These are phyloP conservation scores for Anacardium occidentale DNA, from an alignment of 345 rosid genomes.

Conservation along the genomic window DNA sequence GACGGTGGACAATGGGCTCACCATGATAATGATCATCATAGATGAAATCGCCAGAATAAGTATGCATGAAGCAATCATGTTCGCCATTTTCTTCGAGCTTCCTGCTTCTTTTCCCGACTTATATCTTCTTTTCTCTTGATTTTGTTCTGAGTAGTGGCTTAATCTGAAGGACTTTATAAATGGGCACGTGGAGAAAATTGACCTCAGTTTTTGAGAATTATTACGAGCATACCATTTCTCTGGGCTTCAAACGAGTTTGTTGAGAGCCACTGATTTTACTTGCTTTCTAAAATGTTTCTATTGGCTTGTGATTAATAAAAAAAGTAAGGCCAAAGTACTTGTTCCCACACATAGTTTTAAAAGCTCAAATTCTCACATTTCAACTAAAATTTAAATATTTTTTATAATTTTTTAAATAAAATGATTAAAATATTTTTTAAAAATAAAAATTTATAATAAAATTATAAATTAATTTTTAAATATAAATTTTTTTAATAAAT, in stretches of 20 bases:
- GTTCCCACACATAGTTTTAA: no score
- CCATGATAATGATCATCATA: constrained; percentile 27
- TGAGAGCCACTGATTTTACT: constrained; percentile 17
- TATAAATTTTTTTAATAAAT: no score
- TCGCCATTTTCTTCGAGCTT: constrained; percentile 29
- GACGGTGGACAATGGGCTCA: constrained; percentile 27
- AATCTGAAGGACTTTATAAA: constrained; percentile 22
- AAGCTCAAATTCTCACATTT: no score
- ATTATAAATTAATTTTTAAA: no score
- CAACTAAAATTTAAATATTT: no score
- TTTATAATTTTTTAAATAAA: no score
- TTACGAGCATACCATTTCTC: constrained; percentile 35
- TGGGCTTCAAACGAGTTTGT: neutral
- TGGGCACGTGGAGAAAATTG: constrained; percentile 2
- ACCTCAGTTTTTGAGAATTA: constrained; percentile 1
- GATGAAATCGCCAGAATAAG: constrained; percentile 38
- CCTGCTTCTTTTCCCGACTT: no score
- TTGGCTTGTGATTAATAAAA: no score
- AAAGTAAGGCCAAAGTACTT: no score
- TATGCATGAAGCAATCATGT: constrained; percentile 5
- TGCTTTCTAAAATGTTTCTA: neutral
- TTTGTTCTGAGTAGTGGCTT: neutral
- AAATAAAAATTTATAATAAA: no score
- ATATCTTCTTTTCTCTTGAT: neutral
- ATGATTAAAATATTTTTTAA: no score